These are phyloP conservation scores for Beauveria bassiana DNA, from an alignment of 2,329 filamentous ascomycete genomes.

Conservation along the genomic window DNA sequence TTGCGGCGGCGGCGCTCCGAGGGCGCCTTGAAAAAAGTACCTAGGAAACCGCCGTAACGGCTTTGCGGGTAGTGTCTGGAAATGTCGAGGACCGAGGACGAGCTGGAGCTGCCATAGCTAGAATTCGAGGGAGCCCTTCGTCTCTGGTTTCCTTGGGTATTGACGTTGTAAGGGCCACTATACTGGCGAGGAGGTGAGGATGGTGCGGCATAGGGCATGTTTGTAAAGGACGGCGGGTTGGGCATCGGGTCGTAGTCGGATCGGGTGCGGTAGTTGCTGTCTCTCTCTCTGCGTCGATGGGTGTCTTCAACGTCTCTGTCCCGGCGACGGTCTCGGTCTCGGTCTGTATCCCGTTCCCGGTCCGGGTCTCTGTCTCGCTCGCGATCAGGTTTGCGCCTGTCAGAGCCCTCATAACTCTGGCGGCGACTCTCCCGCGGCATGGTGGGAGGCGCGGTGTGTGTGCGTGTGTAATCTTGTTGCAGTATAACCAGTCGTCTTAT, in stretches of 20 bases:
- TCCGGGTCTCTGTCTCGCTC: slow-evolving; percentile 20
- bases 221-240: slow-evolving; percentile 6
- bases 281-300: background rate
- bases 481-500: background rate
- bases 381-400: slow-evolving; percentile 36
- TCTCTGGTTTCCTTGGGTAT: background rate
- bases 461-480: background rate
- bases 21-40: slow-evolving; percentile 55
- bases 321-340: slow-evolving; percentile 1
- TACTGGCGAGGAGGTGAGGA: background rate
- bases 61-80: slow-evolving; percentile 44
- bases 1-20: slow-evolving; percentile 43
- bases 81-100: slow-evolving; percentile 58
- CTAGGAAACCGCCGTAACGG: slow-evolving; percentile 47
- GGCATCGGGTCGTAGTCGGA: slow-evolving; percentile 7
- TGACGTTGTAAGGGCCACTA: background rate
- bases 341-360: background rate
- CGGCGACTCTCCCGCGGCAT: slow-evolving; percentile 50
- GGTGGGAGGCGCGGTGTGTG: slow-evolving; percentile 16
- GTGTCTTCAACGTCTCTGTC: background rate
- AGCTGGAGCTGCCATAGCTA: slow-evolving; percentile 38
- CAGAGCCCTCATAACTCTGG: slow-evolving; percentile 48
- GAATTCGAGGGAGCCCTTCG: slow-evolving; percentile 17
- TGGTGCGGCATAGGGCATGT: background rate
- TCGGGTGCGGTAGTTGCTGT: background rate